phyloP scores from a whole-genome alignment of 1,284 basidiomycete genomes.

The Trichosporon sp. region DNA sequence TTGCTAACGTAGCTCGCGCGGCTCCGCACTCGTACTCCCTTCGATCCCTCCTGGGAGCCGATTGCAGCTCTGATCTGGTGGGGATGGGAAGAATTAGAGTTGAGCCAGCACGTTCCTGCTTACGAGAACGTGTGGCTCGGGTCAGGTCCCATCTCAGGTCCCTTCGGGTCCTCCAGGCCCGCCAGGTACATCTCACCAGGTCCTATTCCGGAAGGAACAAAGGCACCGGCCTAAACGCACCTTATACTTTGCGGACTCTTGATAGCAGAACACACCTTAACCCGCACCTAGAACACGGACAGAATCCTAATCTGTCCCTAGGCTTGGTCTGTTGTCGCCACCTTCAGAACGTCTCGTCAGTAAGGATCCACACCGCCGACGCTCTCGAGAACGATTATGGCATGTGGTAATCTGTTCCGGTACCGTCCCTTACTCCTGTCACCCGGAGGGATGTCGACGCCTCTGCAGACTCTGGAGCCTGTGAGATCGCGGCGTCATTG shows the following conservation, averaged over 20 bases:
- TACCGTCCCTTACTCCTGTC: slow-evolving; percentile 1
- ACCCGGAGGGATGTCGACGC: not conserved
- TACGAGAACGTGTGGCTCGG: slow-evolving; percentile 13
- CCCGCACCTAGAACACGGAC: slow-evolving; percentile 1
- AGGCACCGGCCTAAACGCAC: slow-evolving; percentile 15
- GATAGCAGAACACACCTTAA: not conserved
- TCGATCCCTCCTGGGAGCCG: not conserved
- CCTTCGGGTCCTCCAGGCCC: not conserved
- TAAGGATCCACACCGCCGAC: not conserved
- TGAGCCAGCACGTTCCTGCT: slow-evolving; percentile 8
- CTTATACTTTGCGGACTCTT: not conserved
- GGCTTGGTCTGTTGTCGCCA: not conserved
- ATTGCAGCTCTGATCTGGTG: not conserved
- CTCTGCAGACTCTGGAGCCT: not conserved
- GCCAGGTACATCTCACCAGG: not conserved
- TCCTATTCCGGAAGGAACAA: not conserved
- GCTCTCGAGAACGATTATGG: slow-evolving; percentile 12
- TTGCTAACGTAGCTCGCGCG: slow-evolving; percentile 10
- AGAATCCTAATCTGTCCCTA: not conserved
- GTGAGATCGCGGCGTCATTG: not conserved
- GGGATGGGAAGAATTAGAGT: not conserved
- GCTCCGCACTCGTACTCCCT: not conserved
- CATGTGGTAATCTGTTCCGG: slow-evolving; percentile 12
- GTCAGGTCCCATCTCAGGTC: slow-evolving; percentile 14
- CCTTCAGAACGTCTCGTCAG: not conserved